phyloP scores from a whole-genome alignment of 2,329 filamentous ascomycete genomes.

The Cucurbitaria berberidis region DNA sequence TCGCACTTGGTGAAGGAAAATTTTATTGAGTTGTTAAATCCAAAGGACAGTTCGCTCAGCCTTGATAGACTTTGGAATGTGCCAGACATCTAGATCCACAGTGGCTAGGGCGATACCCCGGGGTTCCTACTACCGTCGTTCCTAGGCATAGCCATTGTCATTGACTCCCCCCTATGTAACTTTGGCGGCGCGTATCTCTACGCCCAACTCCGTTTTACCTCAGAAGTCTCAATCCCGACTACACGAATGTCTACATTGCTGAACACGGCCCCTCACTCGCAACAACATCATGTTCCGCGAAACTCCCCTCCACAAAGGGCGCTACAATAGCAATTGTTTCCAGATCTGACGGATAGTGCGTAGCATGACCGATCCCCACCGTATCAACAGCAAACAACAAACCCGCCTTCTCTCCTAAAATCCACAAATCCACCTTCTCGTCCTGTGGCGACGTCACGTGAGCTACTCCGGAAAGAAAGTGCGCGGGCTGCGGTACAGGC shows the following conservation, averaged over 20 bases:
- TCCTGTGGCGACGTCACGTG: slow-evolving; percentile 41
- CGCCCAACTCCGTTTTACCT: too few relatives aligned
- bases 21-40: not conserved
- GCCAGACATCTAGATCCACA: not conserved
- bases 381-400: slow-evolving; percentile 43
- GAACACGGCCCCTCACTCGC: not conserved
- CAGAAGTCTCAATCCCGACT: not conserved
- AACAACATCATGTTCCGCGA: slow-evolving; percentile 26
- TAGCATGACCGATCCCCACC: slow-evolving; percentile 39
- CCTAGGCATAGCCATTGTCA: not conserved
- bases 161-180: not conserved
- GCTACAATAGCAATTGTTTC: slow-evolving; percentile 36
- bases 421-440: slow-evolving; percentile 29
- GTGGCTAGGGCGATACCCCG: not conserved
- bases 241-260: not conserved
- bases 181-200: not conserved
- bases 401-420: slow-evolving; percentile 42
- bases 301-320: slow-evolving; percentile 33
- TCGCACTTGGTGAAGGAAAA: not conserved
- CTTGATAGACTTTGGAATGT: not conserved
- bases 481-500: slow-evolving; percentile 43
- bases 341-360: slow-evolving; percentile 40
- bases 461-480: slow-evolving; percentile 42
- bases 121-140: not conserved
- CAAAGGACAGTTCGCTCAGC: not conserved